Conservation (phyloP, 805 yeast genomes). For the Wickerhamiella lipophila region DNA sequence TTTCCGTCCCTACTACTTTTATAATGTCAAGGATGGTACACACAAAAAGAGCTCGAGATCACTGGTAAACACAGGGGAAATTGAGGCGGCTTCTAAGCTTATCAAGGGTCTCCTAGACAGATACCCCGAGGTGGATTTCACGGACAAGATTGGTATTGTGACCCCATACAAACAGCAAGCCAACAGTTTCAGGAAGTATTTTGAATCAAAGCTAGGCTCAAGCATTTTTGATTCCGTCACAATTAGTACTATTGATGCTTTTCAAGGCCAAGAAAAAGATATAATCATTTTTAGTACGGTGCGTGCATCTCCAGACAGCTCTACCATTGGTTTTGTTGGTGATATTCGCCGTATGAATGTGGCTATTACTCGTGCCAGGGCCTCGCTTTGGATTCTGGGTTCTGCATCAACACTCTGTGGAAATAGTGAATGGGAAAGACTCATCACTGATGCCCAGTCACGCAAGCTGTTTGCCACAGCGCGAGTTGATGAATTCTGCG, state of each 20-base stretch:
- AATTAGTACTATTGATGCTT: conserved; percentile 94
- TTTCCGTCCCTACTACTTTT: conserved; percentile 68
- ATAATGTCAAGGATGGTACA: conserved; percentile 37
- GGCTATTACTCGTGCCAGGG: conserved; percentile 84
- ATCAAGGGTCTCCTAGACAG: conserved; percentile 39
- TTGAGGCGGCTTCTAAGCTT: conserved; percentile 57
- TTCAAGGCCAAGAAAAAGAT: conserved; percentile 96
- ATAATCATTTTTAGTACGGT: conserved; percentile 91
- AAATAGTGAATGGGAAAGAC: conserved; percentile 60
- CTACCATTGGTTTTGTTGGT: conserved; percentile 72
- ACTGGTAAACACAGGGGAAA: conserved; percentile 57
- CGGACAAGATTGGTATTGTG: conserved; percentile 73
- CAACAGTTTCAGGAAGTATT: conserved; percentile 41
- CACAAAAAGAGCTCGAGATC: conserved; percentile 30
- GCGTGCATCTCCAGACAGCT: conserved; percentile 45
- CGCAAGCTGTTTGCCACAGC: conserved; percentile 28
- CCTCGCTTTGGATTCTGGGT: conserved; percentile 89
- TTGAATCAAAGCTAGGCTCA: conserved; percentile 49
- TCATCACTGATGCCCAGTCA: conserved; percentile 51
- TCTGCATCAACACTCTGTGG: conserved; percentile 49
- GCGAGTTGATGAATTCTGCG: not conserved
- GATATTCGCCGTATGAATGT: conserved; percentile 96
- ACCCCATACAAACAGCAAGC: conserved; percentile 93
- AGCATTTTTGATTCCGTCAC: conserved; percentile 54
- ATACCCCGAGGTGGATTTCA: conserved; percentile 38